These are phyloP conservation scores for Fremontodendron californicum DNA, from an alignment of 345 rosid genomes.

Conservation along the genomic window DNA sequence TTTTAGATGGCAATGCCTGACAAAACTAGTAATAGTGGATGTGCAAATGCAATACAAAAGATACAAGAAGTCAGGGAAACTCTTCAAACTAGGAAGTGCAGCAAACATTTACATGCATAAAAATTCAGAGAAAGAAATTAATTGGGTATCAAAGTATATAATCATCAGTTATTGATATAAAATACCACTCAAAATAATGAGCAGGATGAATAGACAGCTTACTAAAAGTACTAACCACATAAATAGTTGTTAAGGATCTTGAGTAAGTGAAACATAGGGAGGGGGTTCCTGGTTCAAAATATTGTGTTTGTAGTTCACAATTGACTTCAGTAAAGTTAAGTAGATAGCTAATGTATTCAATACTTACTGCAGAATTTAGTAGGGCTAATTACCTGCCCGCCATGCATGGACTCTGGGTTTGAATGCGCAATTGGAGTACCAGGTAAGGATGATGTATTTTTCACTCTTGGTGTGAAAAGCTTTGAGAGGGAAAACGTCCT, in stretches of 20 bases:
- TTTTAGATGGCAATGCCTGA: background rate
- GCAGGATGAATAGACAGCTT: background rate
- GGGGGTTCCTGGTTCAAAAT: background rate
- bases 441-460: slow-evolving; percentile 63
- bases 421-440: slow-evolving; percentile 66
- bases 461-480: slow-evolving; percentile 50
- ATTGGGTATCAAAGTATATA: background rate
- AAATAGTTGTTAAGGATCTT: background rate
- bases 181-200: background rate
- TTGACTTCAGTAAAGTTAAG: background rate
- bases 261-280: background rate
- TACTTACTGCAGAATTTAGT: slow-evolving; percentile 43
- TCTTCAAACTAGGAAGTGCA: background rate
- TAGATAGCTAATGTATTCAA: background rate
- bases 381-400: slow-evolving; percentile 43
- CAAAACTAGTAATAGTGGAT: background rate
- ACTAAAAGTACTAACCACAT: background rate
- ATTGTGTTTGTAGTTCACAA: background rate
- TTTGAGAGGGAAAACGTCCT: slow-evolving; percentile 61
- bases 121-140: background rate
- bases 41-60: background rate
- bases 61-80: background rate
- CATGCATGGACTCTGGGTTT: slow-evolving; percentile 91
- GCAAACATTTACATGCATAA: background rate
- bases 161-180: background rate